Conservation (phyloP, 2,329 filamentous ascomycete species). For the Leptographium flavum region DNA sequence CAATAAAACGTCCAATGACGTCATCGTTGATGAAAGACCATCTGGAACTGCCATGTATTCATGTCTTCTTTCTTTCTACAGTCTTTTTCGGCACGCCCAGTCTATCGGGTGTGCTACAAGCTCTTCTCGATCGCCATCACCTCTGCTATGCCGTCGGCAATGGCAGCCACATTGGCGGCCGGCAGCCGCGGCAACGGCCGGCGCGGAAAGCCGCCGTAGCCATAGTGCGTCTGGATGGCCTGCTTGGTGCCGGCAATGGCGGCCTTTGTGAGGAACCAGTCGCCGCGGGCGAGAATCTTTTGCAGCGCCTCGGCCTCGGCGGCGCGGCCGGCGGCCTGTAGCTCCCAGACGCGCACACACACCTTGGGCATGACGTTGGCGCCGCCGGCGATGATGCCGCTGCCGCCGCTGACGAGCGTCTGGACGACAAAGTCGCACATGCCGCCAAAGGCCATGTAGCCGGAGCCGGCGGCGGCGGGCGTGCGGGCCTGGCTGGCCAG, state of each 20-base stretch:
- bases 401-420: slow-evolving; percentile 64
- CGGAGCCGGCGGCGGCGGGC: slow-evolving; percentile 40
- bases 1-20: no score
- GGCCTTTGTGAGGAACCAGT: slow-evolving; percentile 72
- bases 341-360: slow-evolving; percentile 64
- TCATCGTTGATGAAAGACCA: no score
- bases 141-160: slow-evolving; percentile 43
- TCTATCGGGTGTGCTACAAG: no score
- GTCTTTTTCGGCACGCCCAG: no score
- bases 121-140: slow-evolving; percentile 51
- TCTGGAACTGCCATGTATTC: no score
- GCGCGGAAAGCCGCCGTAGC: slow-evolving; percentile 66
- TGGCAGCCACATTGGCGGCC: slow-evolving; percentile 35
- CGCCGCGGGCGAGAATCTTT: slow-evolving; percentile 60
- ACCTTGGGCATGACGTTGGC: slow-evolving; percentile 78
- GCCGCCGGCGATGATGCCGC: slow-evolving; percentile 72
- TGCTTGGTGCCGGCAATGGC: slow-evolving; percentile 79
- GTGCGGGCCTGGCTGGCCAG: slow-evolving; percentile 57
- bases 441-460: slow-evolving; percentile 77
- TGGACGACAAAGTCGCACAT: slow-evolving; percentile 81
- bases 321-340: slow-evolving; percentile 57
- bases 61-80: no score
- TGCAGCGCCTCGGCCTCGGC: slow-evolving; percentile 65
- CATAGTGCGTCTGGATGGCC: slow-evolving; percentile 66
- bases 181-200: slow-evolving; percentile 55